These are phyloP conservation scores for Austroboletus niveus DNA, from an alignment of 1,284 basidiomycete species.

Conservation along the genomic window DNA sequence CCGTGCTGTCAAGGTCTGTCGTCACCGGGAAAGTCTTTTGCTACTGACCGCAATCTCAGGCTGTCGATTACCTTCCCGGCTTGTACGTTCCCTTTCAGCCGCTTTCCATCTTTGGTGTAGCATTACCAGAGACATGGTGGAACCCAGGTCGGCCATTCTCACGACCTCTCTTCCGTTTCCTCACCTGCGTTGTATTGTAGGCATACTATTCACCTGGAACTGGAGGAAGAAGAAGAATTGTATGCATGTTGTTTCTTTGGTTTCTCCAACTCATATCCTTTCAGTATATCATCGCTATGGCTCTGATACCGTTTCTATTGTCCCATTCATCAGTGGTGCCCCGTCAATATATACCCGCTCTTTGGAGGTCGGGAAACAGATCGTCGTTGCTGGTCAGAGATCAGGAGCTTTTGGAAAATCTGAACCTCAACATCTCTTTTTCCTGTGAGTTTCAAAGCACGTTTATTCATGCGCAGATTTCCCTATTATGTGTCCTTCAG, in stretches of 20 bases:
- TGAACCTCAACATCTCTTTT: conserved; percentile 22
- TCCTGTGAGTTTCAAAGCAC: conserved; percentile 4
- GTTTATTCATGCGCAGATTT: neutral
- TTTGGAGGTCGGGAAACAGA: conserved; percentile 47
- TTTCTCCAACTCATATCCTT: neutral
- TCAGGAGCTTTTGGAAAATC: conserved; percentile 43
- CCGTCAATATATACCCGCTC: conserved; percentile 46
- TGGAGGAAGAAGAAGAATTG: conserved; percentile 34
- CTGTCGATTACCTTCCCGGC: conserved; percentile 38
- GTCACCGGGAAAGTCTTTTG: too few relatives aligned
- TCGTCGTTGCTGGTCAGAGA: conserved; percentile 39
- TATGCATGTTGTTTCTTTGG: conserved; percentile 4
- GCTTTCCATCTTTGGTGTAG: conserved; percentile 34
- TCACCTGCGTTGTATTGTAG: conserved; percentile 7
- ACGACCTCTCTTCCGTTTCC: neutral
- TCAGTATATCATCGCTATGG: conserved; percentile 39
- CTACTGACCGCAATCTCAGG: conserved; percentile 19
- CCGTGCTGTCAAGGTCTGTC: conserved; percentile 14
- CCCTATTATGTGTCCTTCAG: conserved; percentile 22
- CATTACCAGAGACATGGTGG: conserved; percentile 45
- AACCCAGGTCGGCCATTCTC: conserved; percentile 34
- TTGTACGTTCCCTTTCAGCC: conserved; percentile 41
- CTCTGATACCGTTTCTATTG: conserved; percentile 44
- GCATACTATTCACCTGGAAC: conserved; percentile 35
- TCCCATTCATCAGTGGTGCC: conserved; percentile 41